phyloP scores from a whole-genome alignment of 148 eudicot genomes.

The Fagopyrum homotropicum region DNA sequence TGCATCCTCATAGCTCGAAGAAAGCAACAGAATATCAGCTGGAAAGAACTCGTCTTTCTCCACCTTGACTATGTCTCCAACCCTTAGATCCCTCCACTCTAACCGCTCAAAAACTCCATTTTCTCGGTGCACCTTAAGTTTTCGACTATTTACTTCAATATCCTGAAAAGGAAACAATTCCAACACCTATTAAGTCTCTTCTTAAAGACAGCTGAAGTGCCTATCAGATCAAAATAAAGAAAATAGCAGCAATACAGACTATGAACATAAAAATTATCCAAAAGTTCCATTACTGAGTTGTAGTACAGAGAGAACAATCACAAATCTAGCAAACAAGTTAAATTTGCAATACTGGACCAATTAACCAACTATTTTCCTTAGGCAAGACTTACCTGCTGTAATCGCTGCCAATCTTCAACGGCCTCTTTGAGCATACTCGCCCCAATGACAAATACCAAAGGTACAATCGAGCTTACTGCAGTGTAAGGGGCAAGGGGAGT shows the following conservation, averaged over 20 bases:
- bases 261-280: not conserved
- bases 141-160: constrained; percentile 66
- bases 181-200: not conserved
- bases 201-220: not conserved
- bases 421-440: constrained; percentile 86
- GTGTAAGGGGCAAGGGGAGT: constrained; percentile 67
- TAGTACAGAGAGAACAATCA: not conserved
- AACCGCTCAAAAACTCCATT: constrained; percentile 46
- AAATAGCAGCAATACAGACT: too few relatives aligned
- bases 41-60: constrained; percentile 88
- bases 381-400: constrained; percentile 51
- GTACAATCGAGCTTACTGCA: constrained; percentile 67
- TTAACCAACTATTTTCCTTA: not conserved
- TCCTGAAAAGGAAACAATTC: constrained; percentile 40
- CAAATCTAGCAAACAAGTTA: not conserved
- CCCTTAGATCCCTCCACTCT: constrained; percentile 62
- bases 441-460: constrained; percentile 59
- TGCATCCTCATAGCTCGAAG: constrained; percentile 83
- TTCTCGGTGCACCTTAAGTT: constrained; percentile 51
- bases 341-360: not conserved
- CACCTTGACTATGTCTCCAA: constrained; percentile 85
- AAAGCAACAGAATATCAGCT: constrained; percentile 73
- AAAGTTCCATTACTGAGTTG: not conserved
- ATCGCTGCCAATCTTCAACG: constrained; percentile 67
- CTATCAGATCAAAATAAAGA: too few relatives aligned